phyloP scores from a whole-genome alignment of 495 filamentous ascomycete genomes.

The Collariella sp. region DNA sequence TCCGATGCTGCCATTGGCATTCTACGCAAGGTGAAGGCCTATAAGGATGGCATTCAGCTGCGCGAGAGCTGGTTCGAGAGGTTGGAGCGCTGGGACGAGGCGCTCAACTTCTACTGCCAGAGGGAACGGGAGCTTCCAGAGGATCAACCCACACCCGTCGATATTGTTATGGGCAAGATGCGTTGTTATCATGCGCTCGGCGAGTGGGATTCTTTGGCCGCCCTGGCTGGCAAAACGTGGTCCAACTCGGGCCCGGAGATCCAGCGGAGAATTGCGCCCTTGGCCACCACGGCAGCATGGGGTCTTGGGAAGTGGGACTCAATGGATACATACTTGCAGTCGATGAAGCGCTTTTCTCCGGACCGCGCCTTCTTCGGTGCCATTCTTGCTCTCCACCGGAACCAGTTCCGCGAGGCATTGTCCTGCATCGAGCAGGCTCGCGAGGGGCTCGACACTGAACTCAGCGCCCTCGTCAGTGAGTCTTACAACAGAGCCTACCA shows the following conservation, averaged over 20 bases:
- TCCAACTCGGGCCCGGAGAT: slow-evolving; percentile 74
- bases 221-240: slow-evolving; percentile 88
- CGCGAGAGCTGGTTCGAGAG: slow-evolving; percentile 99
- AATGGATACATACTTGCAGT: slow-evolving; percentile 91
- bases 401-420: slow-evolving; percentile 83
- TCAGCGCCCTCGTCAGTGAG: slow-evolving; percentile 89
- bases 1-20: slow-evolving; percentile 97
- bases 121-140: slow-evolving; percentile 59
- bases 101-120: slow-evolving; percentile 80
- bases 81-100: slow-evolving; percentile 95
- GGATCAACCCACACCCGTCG: slow-evolving; percentile 58
- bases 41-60: slow-evolving; percentile 81
- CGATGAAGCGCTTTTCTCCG: slow-evolving; percentile 87
- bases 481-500: slow-evolving; percentile 95
- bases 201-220: slow-evolving; percentile 89
- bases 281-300: slow-evolving; percentile 97
- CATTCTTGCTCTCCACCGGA: slow-evolving; percentile 85
- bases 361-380: slow-evolving; percentile 97
- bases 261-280: slow-evolving; percentile 76
- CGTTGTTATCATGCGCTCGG: slow-evolving; percentile 93
- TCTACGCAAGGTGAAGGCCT: slow-evolving; percentile 84
- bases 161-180: slow-evolving; percentile 99
- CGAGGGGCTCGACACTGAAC: slow-evolving; percentile 87
- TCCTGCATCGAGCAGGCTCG: slow-evolving; percentile 82
- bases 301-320: slow-evolving; percentile 92